Percentiles rank a stretch among this genome's conserved stretches.
These are phyloP conservation scores for Globisporangium takayamanum DNA, from an alignment of 352 stramenopile genomes.

Conservation along the genomic window DNA sequence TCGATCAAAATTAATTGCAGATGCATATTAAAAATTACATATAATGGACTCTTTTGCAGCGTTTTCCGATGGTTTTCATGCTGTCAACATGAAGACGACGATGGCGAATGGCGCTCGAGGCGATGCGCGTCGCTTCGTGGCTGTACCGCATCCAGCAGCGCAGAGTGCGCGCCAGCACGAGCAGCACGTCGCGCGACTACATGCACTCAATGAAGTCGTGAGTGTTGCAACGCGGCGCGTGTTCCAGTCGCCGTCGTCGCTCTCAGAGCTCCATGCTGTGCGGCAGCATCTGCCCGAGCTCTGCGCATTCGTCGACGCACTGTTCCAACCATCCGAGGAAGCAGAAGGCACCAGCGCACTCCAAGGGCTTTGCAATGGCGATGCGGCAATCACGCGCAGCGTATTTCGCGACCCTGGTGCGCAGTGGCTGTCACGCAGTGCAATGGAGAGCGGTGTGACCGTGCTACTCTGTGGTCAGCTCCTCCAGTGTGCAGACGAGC, in stretches of 20 bases:
- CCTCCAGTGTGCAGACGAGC: conserved; percentile 19
- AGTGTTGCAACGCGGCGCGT: conserved; percentile 35
- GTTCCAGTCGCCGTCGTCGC: conserved; percentile 35
- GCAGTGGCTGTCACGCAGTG: conserved; percentile 55
- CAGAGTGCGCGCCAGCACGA: not conserved
- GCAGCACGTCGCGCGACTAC: conserved; percentile 3
- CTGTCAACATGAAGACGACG: not conserved
- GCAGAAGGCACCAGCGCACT: not conserved
- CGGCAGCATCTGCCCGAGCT: conserved; percentile 36
- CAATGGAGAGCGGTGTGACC: conserved; percentile 43
- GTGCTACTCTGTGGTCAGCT: conserved; percentile 47
- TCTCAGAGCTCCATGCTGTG: conserved; percentile 23
- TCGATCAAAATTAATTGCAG: no score
- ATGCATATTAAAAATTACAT: not conserved
- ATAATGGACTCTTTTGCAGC: not conserved
- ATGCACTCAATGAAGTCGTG: conserved; percentile 36
- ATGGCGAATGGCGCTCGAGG: not conserved
- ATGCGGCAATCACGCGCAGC: conserved; percentile 15
- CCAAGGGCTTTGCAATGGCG: not conserved
- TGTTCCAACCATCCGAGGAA: conserved; percentile 7
- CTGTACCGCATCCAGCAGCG: not conserved
- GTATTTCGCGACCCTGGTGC: conserved; percentile 35
- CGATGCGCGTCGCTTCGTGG: not conserved
- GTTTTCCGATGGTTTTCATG: not conserved
- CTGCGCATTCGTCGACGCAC: conserved; percentile 26